Conservation (phyloP, 2,329 filamentous ascomycete species). For the Xylaria sp. region DNA sequence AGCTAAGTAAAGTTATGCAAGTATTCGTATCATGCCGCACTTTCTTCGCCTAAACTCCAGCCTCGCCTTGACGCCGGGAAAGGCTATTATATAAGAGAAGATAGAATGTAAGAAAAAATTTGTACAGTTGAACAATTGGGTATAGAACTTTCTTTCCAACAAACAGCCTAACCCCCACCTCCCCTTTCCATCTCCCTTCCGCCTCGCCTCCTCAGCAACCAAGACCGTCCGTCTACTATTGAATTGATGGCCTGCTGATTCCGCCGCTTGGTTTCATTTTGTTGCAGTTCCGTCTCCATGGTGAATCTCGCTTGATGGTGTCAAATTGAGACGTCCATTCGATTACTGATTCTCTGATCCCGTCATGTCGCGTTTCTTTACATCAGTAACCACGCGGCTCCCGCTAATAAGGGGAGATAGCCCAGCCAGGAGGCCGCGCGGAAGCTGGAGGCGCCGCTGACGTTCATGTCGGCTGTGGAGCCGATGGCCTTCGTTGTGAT, state of each 20-base stretch:
- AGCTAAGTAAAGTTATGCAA: background rate
- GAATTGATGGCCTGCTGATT: background rate
- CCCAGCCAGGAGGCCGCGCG: conserved; percentile 48
- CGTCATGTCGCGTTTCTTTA: conserved; percentile 41
- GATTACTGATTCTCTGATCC: background rate
- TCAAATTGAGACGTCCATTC: background rate
- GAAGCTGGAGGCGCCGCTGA: conserved; percentile 44
- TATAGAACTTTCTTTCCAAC: conserved; percentile 26
- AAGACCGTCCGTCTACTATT: conserved; percentile 6
- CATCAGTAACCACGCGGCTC: conserved; percentile 54
- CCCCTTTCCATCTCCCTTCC: background rate
- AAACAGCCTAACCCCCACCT: background rate
- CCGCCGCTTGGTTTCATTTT: too few species aligned
- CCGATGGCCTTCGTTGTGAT: conserved; percentile 61
- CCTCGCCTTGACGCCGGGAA: conserved; percentile 17
- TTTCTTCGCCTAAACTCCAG: conserved; percentile 4
- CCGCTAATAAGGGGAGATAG: conserved; percentile 56
- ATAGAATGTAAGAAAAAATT: conserved; percentile 3
- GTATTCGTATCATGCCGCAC: background rate
- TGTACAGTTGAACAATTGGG: conserved; percentile 31
- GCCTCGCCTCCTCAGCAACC: too few species aligned
- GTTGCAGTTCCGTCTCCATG: background rate
- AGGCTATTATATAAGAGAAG: conserved; percentile 11
- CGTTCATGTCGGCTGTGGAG: conserved; percentile 49
- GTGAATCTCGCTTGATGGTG: background rate